Percentiles rank a stretch among this genome's conserved stretches.
Evolutionary conservation across 148 eudicot genomes (phyloP).

Genomic region (Fagopyrum tataricum): DNA sequence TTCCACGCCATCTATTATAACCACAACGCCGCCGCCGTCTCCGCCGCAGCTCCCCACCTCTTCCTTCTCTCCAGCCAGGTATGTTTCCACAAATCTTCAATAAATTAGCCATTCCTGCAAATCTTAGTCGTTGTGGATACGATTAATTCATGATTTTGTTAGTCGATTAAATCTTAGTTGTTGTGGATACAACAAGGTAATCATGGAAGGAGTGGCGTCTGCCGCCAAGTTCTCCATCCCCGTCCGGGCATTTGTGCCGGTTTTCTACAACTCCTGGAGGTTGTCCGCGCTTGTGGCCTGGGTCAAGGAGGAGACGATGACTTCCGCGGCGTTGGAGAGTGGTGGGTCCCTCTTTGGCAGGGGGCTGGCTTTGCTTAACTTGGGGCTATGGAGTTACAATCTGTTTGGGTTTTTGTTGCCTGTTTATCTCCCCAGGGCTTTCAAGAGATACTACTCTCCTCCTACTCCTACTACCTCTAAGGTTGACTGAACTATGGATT

Average conservation of each 20-base stretch:
- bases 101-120: too few species aligned
- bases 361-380: slow-evolving; percentile 47
- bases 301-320: slow-evolving; percentile 39
- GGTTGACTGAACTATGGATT: not conserved
- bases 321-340: slow-evolving; percentile 14
- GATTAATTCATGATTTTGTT: too few species aligned
- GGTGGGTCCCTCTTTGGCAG: slow-evolving; percentile 43
- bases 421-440: slow-evolving; percentile 67
- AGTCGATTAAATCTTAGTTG: too few species aligned
- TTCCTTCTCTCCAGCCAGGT: slow-evolving; percentile 59
- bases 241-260: slow-evolving; percentile 66
- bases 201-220: slow-evolving; percentile 60
- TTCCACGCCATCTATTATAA: slow-evolving; percentile 50
- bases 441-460: slow-evolving; percentile 44
- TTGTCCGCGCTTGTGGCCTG: slow-evolving; percentile 42
- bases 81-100: too few species aligned
- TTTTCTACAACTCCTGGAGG: slow-evolving; percentile 59
- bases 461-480: not conserved
- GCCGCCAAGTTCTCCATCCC: slow-evolving; percentile 57
- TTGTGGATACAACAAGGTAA: slow-evolving; percentile 15
- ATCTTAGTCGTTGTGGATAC: too few species aligned
- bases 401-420: slow-evolving; percentile 86
- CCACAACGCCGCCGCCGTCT: slow-evolving; percentile 49
- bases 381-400: slow-evolving; percentile 65
- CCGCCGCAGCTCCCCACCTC: slow-evolving; percentile 60